A percentile compares a stretch with the other conserved stretches of the same genome.
These are phyloP conservation scores for Mitragyna speciosa DNA, from an alignment of 257 asterid genomes.

Conservation along the genomic window DNA sequence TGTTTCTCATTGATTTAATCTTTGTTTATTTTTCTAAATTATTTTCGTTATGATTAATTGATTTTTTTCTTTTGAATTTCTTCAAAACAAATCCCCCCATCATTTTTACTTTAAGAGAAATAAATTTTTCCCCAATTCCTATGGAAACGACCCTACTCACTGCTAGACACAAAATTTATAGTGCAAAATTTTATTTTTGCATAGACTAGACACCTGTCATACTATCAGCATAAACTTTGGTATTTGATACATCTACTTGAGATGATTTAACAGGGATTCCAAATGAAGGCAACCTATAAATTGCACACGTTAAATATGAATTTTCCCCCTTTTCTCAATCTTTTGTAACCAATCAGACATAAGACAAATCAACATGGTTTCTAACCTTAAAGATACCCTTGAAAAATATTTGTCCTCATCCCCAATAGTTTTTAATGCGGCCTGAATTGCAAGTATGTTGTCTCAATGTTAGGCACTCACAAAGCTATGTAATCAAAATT, in stretches of 20 bases:
- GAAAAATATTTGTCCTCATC: conserved; percentile 90
- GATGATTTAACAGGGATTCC: conserved; percentile 71
- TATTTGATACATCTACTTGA: conserved; percentile 64
- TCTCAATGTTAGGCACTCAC: conserved; percentile 7
- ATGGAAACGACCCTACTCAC: too few species aligned
- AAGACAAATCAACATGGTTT: conserved; percentile 15
- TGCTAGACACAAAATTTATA: too few species aligned
- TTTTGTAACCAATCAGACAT: conserved; percentile 11
- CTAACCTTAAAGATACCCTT: conserved; percentile 82
- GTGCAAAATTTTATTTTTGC: too few species aligned
- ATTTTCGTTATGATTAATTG: too few species aligned
- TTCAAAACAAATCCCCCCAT: too few species aligned
- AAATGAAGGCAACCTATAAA: conserved; percentile 63
- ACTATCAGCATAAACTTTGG: conserved; percentile 61
- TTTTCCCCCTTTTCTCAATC: not conserved
- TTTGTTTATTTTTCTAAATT: too few species aligned
- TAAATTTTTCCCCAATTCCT: too few species aligned
- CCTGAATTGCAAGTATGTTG: conserved; percentile 50
- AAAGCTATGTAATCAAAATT: not conserved
- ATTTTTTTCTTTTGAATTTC: too few species aligned
- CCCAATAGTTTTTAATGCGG: conserved; percentile 89
- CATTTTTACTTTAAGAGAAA: too few species aligned
- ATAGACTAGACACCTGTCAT: too few species aligned
- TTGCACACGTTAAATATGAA: conserved; percentile 25
- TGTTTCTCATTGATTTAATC: too few species aligned